Percentiles rank a stretch among this genome's conserved stretches.
These are phyloP conservation scores for Tolypocladium sp. DNA, from an alignment of 2,329 filamentous ascomycete species.

Conservation along the genomic window DNA sequence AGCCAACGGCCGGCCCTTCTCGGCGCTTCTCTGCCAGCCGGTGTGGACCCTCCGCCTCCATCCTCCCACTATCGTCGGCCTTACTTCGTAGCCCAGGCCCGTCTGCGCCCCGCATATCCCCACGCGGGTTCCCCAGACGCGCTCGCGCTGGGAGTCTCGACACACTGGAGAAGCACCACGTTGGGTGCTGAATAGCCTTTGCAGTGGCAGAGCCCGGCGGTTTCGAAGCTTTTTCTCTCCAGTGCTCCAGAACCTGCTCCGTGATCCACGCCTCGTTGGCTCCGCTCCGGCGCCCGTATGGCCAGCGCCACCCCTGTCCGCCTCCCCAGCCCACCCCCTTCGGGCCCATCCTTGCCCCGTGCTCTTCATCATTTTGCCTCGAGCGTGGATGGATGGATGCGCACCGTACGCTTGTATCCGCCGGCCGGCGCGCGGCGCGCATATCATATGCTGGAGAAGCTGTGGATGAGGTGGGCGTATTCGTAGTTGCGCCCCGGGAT, in stretches of 20 bases:
- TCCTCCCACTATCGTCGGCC: constrained; percentile 13
- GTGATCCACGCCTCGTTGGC: neutral
- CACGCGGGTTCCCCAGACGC: constrained; percentile 19
- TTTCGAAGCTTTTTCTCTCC: neutral
- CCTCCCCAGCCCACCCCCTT: neutral
- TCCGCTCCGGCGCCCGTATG: neutral
- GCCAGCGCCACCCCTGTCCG: neutral
- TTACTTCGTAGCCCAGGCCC: constrained; percentile 20
- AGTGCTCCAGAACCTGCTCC: neutral
- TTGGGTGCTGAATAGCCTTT: neutral
- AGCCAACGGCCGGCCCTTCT: constrained; percentile 19
- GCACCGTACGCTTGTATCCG: neutral
- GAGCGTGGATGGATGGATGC: neutral
- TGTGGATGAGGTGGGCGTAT: neutral
- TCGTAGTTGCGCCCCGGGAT: too few relatives aligned
- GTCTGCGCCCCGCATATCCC: constrained; percentile 7
- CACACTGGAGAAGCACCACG: neutral
- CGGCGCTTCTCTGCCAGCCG: constrained; percentile 21
- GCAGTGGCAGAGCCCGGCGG: neutral
- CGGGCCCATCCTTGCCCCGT: neutral
- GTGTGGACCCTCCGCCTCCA: constrained; percentile 3
- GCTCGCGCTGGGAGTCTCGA: neutral
- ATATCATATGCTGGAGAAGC: neutral
- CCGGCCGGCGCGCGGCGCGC: neutral
- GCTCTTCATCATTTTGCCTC: neutral